Percentiles rank a stretch among this genome's conserved stretches.
phyloP scores from a whole-genome alignment of 352 stramenopile species.

The Globisporangium orthogonon region DNA sequence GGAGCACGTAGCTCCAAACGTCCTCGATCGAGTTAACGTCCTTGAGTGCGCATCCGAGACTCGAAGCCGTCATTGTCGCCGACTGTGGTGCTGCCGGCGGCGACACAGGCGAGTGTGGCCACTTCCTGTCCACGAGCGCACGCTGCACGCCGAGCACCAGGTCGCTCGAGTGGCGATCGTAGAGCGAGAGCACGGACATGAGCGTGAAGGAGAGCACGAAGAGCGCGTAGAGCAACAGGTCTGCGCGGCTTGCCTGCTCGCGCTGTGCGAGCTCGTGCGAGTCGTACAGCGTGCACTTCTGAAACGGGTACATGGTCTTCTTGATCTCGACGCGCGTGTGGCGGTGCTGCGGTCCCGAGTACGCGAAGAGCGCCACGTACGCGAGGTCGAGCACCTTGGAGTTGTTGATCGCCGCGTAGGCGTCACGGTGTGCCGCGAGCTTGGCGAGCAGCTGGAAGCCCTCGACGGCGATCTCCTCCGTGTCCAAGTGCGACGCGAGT shows the following conservation, averaged over 20 bases:
- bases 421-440: conserved; percentile 35
- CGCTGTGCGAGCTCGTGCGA: conserved; percentile 33
- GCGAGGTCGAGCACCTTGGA: conserved; percentile 65
- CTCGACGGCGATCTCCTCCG: conserved; percentile 68
- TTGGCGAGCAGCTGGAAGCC: conserved; percentile 61
- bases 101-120: background rate
- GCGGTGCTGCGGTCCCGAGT: conserved; percentile 45
- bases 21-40: conserved; percentile 36
- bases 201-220: conserved; percentile 43
- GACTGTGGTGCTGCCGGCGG: background rate
- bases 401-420: conserved; percentile 45
- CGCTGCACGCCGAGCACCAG: conserved; percentile 22
- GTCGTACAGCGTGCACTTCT: conserved; percentile 69
- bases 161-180: conserved; percentile 34
- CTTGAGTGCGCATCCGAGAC: conserved; percentile 13
- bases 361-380: conserved; percentile 65
- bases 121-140: conserved; percentile 12
- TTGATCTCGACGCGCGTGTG: conserved; percentile 68
- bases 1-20: conserved; percentile 47
- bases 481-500: conserved; percentile 60
- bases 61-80: background rate
- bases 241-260: conserved; percentile 32
- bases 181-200: conserved; percentile 34
- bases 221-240: conserved; percentile 35
- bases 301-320: conserved; percentile 47